Percentiles rank a stretch among this genome's conserved stretches.
phyloP scores from a whole-genome alignment of 1,284 basidiomycete genomes.

The Agaricales sp. region DNA sequence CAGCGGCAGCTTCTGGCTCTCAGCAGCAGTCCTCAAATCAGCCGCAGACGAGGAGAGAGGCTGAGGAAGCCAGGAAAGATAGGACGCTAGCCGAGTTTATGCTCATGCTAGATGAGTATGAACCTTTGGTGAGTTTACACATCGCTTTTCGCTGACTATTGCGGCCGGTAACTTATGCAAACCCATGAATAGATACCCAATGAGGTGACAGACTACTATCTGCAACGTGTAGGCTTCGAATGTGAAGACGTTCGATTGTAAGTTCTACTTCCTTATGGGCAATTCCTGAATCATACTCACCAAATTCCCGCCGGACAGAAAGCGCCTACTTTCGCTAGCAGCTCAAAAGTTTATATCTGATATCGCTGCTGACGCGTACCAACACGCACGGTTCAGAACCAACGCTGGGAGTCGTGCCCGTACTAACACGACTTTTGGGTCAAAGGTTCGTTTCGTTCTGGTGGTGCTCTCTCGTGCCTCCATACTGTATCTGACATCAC shows the following conservation, averaged over 20 bases:
- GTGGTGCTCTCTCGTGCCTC: background rate
- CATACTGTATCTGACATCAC: constrained; percentile 3
- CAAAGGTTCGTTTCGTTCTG: constrained; percentile 36
- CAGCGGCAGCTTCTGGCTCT: constrained; percentile 19
- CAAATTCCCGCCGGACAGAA: constrained; percentile 35
- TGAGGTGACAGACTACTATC: constrained; percentile 96
- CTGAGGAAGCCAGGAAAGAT: constrained; percentile 82
- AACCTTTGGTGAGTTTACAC: constrained; percentile 75
- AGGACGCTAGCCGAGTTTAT: constrained; percentile 90
- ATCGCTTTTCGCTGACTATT: constrained; percentile 1
- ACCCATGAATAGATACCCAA: constrained; percentile 81
- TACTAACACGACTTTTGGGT: constrained; percentile 43
- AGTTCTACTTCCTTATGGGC: constrained; percentile 17
- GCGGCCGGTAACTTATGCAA: background rate
- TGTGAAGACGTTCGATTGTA: constrained; percentile 89
- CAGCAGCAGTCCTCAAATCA: constrained; percentile 19
- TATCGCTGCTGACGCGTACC: constrained; percentile 94
- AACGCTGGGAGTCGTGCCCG: constrained; percentile 65
- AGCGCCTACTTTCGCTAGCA: constrained; percentile 88
- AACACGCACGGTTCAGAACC: constrained; percentile 92
- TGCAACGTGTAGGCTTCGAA: constrained; percentile 94
- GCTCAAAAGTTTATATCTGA: constrained; percentile 98
- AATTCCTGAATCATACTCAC: constrained; percentile 1
- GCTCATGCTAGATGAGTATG: constrained; percentile 93
- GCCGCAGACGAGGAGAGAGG: constrained; percentile 48